phyloP scores from a whole-genome alignment of 2,329 filamentous ascomycete species.

The Chaetomiaceae sp. region DNA sequence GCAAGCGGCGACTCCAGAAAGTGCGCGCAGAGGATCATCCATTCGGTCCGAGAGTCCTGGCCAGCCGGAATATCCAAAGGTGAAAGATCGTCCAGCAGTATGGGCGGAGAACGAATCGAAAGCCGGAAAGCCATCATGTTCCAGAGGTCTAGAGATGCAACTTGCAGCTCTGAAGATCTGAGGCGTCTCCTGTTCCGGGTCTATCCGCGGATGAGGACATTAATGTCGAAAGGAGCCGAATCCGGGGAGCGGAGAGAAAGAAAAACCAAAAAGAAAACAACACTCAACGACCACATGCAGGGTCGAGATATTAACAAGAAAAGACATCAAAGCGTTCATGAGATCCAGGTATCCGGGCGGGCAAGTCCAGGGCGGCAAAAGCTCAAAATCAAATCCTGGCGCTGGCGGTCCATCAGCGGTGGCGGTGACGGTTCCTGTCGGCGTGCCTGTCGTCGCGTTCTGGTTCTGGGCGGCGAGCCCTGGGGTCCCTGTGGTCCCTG shows the following conservation, averaged over 20 bases:
- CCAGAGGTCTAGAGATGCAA: conserved; percentile 23
- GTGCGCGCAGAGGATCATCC: not conserved
- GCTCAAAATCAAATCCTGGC: conserved; percentile 14
- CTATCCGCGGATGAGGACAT: conserved; percentile 21
- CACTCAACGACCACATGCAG: conserved; percentile 15
- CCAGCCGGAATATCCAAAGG: conserved; percentile 7
- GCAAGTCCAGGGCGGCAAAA: conserved; percentile 5
- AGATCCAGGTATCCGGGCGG: conserved; percentile 11
- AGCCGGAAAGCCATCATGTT: conserved; percentile 12
- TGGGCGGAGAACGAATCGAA: not conserved
- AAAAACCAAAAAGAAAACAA: conserved; percentile 7
- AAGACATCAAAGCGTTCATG: conserved; percentile 16
- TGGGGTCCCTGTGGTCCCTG: conserved; percentile 34
- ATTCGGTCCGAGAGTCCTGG: conserved; percentile 5
- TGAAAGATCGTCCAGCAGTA: not conserved
- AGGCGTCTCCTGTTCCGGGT: conserved; percentile 19
- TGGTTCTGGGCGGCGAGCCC: conserved; percentile 20
- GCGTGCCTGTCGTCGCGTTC: conserved; percentile 26
- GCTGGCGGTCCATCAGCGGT: conserved; percentile 19
- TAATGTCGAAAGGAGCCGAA: conserved; percentile 20
- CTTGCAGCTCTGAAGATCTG: conserved; percentile 24
- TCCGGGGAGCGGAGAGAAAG: conserved; percentile 12
- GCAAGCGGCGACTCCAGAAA: conserved; percentile 8
- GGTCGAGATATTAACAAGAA: conserved; percentile 22
- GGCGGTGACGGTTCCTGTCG: conserved; percentile 24